Evolutionary conservation across 495 filamentous ascomycete genomes (phyloP).

Genomic region (Trichoderma orchidacearum): DNA sequence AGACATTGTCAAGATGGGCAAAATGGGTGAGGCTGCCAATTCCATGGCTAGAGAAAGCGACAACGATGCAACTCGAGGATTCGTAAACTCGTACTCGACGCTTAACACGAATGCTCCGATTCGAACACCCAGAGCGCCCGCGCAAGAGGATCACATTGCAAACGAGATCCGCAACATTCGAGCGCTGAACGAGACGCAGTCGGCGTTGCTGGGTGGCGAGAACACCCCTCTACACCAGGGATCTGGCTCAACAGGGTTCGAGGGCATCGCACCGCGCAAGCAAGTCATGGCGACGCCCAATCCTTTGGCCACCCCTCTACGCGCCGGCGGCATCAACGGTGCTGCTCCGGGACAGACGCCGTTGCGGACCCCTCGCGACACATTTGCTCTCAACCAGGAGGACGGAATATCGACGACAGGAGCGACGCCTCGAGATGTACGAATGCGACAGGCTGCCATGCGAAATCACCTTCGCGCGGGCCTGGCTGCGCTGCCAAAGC

Average conservation of each 20-base stretch:
- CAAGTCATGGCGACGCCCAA: conserved; percentile 83
- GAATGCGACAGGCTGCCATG: conserved; percentile 55
- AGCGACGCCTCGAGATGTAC: conserved; percentile 67
- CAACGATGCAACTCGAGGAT: conserved; percentile 69
- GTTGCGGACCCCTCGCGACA: conserved; percentile 81
- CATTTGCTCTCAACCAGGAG: conserved; percentile 66
- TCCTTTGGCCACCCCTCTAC: conserved; percentile 84
- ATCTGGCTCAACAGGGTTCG: conserved; percentile 71
- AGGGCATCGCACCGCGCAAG: conserved; percentile 67
- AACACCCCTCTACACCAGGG: conserved; percentile 83
- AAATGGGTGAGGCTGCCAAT: conserved; percentile 83
- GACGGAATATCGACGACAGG: conserved; percentile 44
- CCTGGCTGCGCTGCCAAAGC: conserved; percentile 76
- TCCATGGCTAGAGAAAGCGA: conserved; percentile 62
- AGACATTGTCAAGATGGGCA: conserved; percentile 97
- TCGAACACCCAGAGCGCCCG: conserved; percentile 76
- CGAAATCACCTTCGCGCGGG: conserved; percentile 57
- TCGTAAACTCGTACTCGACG: conserved; percentile 71
- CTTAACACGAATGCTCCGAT: conserved; percentile 79
- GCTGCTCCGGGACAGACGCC: conserved; percentile 66
- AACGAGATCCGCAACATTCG: conserved; percentile 95
- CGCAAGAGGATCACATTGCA: conserved; percentile 86
- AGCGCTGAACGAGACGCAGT: conserved; percentile 86
- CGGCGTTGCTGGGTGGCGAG: conserved; percentile 87
- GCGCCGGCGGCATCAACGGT: conserved; percentile 47